These are phyloP conservation scores for Silene uniflora DNA, from an alignment of 148 eudicot genomes.

Conservation along the genomic window DNA sequence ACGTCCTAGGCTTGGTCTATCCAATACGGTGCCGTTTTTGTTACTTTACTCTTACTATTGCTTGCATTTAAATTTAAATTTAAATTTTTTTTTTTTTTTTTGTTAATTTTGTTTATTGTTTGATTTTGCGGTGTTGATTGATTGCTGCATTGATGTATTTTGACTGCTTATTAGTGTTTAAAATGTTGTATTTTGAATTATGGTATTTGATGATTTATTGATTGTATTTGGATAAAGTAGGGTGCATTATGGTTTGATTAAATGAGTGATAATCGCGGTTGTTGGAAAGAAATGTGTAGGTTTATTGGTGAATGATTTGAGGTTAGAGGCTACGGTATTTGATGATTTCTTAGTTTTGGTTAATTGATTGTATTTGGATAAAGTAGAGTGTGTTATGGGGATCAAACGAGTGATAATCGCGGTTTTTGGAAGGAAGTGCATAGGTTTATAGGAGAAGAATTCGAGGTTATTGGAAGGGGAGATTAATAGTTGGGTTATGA, in stretches of 20 bases:
- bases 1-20: conserved; percentile 50
- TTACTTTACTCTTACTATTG: background rate
- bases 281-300: conserved; percentile 8
- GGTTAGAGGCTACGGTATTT: background rate
- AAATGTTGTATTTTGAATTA: background rate
- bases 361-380: background rate
- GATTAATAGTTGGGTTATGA: conserved; percentile 1
- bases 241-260: background rate
- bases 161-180: background rate
- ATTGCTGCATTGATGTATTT: conserved; percentile 13
- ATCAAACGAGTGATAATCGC: conserved; percentile 12
- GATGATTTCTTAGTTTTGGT: background rate
- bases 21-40: conserved; percentile 41
- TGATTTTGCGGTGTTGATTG: conserved; percentile 19
- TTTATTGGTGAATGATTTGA: background rate
- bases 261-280: background rate
- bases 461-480: background rate
- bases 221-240: background rate
- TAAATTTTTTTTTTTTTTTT: background rate
- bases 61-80: background rate
- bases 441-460: background rate
- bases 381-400: background rate
- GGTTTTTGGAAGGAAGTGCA: conserved; percentile 8
- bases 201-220: background rate
- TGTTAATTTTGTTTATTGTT: background rate